Conservation (phyloP, 139 green algal genomes). For the Coelastrella sp. region DNA sequence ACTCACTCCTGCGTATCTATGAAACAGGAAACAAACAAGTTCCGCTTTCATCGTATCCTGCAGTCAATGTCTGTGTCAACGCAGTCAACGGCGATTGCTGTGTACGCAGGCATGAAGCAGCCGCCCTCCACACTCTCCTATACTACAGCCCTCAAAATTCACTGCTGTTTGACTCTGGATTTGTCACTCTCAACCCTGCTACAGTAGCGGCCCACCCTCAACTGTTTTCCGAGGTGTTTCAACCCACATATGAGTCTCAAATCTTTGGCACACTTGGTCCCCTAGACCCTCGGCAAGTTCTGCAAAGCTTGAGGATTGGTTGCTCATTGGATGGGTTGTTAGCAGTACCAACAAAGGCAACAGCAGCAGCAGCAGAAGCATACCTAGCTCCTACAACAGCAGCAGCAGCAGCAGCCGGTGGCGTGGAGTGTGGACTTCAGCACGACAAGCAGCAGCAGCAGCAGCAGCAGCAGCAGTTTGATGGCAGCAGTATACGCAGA, state of each 20-base stretch:
- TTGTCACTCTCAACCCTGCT: background rate
- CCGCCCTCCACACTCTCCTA: slow-evolving; percentile 19
- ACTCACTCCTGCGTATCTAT: too few relatives aligned
- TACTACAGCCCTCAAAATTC: background rate
- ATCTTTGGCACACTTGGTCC: background rate
- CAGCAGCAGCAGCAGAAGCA: slow-evolving; percentile 14
- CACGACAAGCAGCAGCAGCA: background rate
- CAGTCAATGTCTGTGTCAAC: too few relatives aligned
- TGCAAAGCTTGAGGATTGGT: background rate
- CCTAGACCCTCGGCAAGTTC: background rate
- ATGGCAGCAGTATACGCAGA: background rate
- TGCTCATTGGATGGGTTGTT: slow-evolving; percentile 29
- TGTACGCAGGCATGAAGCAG: background rate
- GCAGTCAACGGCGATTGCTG: too few relatives aligned
- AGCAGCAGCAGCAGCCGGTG: background rate
- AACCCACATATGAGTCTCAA: background rate
- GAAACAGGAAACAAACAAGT: background rate
- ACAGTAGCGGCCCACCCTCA: background rate
- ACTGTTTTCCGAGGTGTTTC: background rate
- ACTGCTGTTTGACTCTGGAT: slow-evolving; percentile 13
- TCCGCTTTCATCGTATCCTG: too few relatives aligned
- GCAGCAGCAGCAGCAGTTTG: background rate
- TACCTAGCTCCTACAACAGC: too few relatives aligned
- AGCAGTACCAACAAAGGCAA: background rate
- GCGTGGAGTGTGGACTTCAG: too few relatives aligned